Base-by-base conservation (phyloP, 1,284 basidiomycete genomes). In the Schizopora paradoxa region DNA sequence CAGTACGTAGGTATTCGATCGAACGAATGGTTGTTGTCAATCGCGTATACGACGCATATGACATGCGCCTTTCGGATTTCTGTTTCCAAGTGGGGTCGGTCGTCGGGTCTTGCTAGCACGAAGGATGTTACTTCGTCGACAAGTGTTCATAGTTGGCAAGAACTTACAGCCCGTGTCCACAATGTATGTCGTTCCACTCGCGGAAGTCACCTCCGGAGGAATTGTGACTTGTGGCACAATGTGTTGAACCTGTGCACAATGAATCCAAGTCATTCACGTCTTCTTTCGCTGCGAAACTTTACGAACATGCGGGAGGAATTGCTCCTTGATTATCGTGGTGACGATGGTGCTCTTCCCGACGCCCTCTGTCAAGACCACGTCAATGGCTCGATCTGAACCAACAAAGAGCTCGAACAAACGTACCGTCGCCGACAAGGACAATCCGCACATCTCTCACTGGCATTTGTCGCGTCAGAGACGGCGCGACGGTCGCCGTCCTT, bases 1-100 rank as follows among this genome's bases (percentile, higher is more conserved):
- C 95, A 99, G 65, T 92, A 98, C n/a, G 93, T 86, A 23, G 93
- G 91, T 65, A 99, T 93, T 47, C 95, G 85, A 66, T 97, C 92
- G 65, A 99, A 98, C 13, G 92, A 94, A 56, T 87, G 86, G 14
- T 94, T 86, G 58, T 94, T 91, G 66, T 95, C 91, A 59, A 98
- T 93, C 25, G 91, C 86, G 64, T 99, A 96, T 41, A 99, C 95
- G 46, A 99, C 85, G 60, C 91, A 96, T 53, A 99, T 97, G 60
- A 97, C 96, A 69, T 98, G 92, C 14, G 94, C 94, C 60, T 96
- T 90, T 43, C 93, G 83, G 49, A 97, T 88, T 72, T 98, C 94
- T 22, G 88, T 85, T 59, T 98, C 91, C 36, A 99, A 79, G 62
- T 96, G 92, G 38, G 78, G 72, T 43, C 88, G 79, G 63, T 93